Evolutionary conservation across 495 filamentous ascomycete genomes (phyloP), one percentile per base, ranked within the genome.

Genomic region (Podospora fimiseda): DNA sequence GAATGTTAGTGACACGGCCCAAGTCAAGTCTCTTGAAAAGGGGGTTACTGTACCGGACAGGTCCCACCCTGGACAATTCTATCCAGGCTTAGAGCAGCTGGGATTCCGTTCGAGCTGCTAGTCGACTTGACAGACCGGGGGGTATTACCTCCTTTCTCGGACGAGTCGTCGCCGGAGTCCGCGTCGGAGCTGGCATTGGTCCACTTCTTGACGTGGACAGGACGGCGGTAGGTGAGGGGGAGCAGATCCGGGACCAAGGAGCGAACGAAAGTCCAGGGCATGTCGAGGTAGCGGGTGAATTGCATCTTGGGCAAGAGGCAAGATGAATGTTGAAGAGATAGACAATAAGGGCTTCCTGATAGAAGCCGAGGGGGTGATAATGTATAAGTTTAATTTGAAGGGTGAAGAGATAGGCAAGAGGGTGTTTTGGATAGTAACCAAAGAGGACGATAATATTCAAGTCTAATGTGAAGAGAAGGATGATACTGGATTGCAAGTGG

Each of bases 41-140:
- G n/a, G n/a, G n/a, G n/a, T n/a, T n/a, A n/a, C n/a, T 84, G 68
- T 74, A 89, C 87, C n/a, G 87, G 86, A 57, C 87, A 87, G 16
- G 82, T 81, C n/a, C 81, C 83, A n/a, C 83, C 84, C 37, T 72
- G 63, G 19, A 90, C 78, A 57, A 90, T 87, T 18, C 71, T 74
- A 55, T 90, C 87, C 59, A 90, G 89, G 2, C 81, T 75, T 27
- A 90, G 75, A 7, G 82, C 80, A 15, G 78, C 69, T 7, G 87
- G 87, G 56, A 90, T 86, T 13, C 83, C 81, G 1, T 42, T 23
- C 0, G 58, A 39, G 43, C 43, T 40, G 5, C n/a, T n/a, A n/a
- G 48, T 46, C 0, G 57, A 58, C 2, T 16, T 52, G 15, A 53
- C 60, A 0, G 70, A 60, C 43, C 57, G 58, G 9, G 66, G 42